phyloP scores from a whole-genome alignment of 2,329 filamentous ascomycete species.

The Leptographium flavum region DNA sequence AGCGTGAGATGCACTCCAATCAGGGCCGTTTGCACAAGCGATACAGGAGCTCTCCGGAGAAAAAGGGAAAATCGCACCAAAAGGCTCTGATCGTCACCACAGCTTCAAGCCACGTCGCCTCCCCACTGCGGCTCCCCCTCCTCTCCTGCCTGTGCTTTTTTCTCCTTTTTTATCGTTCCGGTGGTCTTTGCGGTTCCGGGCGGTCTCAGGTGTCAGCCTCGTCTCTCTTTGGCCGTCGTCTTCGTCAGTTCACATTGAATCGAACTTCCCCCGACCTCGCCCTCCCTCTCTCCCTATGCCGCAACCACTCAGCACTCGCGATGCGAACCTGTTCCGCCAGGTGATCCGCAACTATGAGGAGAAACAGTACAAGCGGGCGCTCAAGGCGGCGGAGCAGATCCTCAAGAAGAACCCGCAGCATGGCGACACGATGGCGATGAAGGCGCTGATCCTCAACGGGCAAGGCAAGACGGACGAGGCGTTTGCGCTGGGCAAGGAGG shows the following conservation, averaged over 20 bases:
- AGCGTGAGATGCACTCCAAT: too few species aligned
- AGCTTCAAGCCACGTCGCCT: not conserved
- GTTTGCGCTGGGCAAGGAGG: constrained; percentile 82
- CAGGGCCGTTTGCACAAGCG: too few species aligned
- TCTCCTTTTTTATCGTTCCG: not conserved
- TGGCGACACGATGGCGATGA: constrained; percentile 98
- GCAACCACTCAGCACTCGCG: constrained; percentile 68
- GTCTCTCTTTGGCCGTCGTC: too few species aligned
- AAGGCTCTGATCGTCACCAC: not conserved
- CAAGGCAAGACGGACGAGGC: constrained; percentile 89
- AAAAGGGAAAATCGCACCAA: not conserved
- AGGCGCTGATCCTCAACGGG: constrained; percentile 88
- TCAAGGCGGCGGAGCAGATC: constrained; percentile 94
- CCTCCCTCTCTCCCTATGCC: constrained; percentile 38
- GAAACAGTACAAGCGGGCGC: constrained; percentile 90
- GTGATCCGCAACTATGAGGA: constrained; percentile 94
- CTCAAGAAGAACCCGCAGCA: constrained; percentile 89
- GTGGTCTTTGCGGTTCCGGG: too few species aligned
- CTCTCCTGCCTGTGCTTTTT: not conserved
- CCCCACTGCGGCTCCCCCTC: not conserved
- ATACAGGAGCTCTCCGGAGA: too few species aligned
- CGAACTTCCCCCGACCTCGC: constrained; percentile 1
- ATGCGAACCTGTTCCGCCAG: constrained; percentile 84
- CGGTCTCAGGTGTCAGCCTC: too few species aligned
- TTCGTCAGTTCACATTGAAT: too few species aligned